A percentile compares a stretch with the other conserved stretches of the same genome.
phyloP scores from a whole-genome alignment of 2,329 filamentous ascomycete species.

The Ceratocystis cacaofunesta region DNA sequence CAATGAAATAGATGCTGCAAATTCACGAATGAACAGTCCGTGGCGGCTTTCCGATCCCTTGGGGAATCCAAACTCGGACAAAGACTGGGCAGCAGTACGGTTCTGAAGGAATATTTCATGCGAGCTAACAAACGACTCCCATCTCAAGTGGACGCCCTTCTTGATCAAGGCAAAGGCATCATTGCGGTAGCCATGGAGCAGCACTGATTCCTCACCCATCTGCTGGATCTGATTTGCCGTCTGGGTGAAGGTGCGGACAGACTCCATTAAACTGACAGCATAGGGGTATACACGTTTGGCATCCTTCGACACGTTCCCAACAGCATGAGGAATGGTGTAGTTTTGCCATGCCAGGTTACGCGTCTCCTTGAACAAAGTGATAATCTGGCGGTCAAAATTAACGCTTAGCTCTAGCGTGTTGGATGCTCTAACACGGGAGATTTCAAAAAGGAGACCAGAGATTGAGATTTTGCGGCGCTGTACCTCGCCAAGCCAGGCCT shows the following conservation, averaged over 20 bases:
- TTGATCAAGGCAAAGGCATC: constrained; percentile 70
- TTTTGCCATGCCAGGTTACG: constrained; percentile 91
- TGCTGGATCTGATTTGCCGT: constrained; percentile 69
- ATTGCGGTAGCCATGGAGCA: constrained; percentile 83
- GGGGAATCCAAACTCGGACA: constrained; percentile 30
- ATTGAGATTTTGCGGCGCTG: constrained; percentile 80
- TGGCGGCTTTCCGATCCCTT: constrained; percentile 73
- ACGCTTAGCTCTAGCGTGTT: constrained; percentile 77
- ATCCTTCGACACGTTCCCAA: constrained; percentile 93
- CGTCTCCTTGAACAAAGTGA: constrained; percentile 96
- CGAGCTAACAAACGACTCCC: constrained; percentile 96
- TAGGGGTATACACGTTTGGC: constrained; percentile 98
- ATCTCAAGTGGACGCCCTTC: constrained; percentile 80
- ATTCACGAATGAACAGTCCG: constrained; percentile 89
- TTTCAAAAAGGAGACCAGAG: constrained; percentile 78
- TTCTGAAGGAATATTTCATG: constrained; percentile 67
- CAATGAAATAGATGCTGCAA: constrained; percentile 72
- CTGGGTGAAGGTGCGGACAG: constrained; percentile 82
- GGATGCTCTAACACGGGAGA: constrained; percentile 74
- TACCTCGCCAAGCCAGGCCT: constrained; percentile 88
- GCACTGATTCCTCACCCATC: constrained; percentile 74
- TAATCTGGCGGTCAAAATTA: constrained; percentile 95
- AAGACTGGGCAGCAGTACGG: constrained; percentile 31
- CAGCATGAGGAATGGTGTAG: constrained; percentile 82
- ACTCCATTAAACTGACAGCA: constrained; percentile 96